phyloP scores from a whole-genome alignment of 176 grass and related monocot genomes.

The Carex pumila region DNA sequence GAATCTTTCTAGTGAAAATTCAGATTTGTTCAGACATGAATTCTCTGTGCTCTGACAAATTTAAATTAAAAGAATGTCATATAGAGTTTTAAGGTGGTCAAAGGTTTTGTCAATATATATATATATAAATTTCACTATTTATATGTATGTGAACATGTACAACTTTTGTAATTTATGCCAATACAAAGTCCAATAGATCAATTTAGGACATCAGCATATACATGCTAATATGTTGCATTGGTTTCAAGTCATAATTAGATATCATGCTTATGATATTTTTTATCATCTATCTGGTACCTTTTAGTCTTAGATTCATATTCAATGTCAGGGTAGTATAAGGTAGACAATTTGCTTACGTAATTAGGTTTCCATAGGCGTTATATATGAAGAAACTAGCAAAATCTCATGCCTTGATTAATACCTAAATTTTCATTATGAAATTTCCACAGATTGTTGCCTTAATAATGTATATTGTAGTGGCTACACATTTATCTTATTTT shows the following conservation, averaged over 20 bases:
- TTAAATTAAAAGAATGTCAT: background rate
- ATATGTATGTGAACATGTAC: background rate
- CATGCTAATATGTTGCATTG: background rate
- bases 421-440: background rate
- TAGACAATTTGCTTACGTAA: background rate
- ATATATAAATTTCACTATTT: background rate
- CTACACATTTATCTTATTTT: background rate
- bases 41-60: background rate
- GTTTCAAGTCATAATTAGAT: background rate
- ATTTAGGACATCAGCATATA: background rate
- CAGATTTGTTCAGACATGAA: background rate
- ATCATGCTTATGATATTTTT: background rate
- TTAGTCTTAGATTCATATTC: background rate
- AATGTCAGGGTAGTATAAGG: background rate
- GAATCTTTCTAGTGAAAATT: background rate
- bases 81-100: background rate
- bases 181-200: background rate
- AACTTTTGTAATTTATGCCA: too few relatives aligned
- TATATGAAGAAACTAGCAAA: background rate
- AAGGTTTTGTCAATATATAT: background rate
- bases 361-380: background rate
- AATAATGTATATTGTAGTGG: background rate
- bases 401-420: background rate
- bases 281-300: background rate
- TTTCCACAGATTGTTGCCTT: background rate